A percentile compares a stretch with the other conserved stretches of the same genome.
phyloP scores from a whole-genome alignment of 2,329 filamentous ascomycete genomes.

The Aureobasidium sp. region DNA sequence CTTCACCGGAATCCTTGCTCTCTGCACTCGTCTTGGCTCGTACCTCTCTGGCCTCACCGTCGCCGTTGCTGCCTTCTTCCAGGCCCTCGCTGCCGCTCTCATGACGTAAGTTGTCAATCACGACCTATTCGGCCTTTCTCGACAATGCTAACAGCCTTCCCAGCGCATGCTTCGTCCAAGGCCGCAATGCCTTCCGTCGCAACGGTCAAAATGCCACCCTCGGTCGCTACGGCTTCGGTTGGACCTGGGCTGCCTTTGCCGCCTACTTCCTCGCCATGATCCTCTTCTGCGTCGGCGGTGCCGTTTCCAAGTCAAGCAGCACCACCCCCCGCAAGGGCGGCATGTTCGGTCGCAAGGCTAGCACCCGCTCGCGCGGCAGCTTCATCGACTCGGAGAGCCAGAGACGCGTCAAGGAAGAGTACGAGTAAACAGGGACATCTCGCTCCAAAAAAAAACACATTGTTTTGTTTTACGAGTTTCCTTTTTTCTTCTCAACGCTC shows the following conservation, averaged over 20 bases:
- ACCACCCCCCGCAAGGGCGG: slow-evolving; percentile 29
- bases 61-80: slow-evolving; percentile 58
- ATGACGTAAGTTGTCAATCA: slow-evolving; percentile 58
- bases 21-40: slow-evolving; percentile 62
- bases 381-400: slow-evolving; percentile 49
- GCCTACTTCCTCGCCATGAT: slow-evolving; percentile 58
- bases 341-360: slow-evolving; percentile 44
- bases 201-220: slow-evolving; percentile 51
- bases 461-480: neutral
- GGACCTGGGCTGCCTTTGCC: slow-evolving; percentile 65
- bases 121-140: neutral
- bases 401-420: slow-evolving; percentile 62
- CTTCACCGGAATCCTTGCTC: slow-evolving; percentile 59
- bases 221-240: slow-evolving; percentile 63
- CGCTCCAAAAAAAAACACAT: neutral
- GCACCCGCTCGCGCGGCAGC: slow-evolving; percentile 41
- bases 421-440: slow-evolving; percentile 38
- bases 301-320: slow-evolving; percentile 38
- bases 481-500: neutral
- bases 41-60: slow-evolving; percentile 55
- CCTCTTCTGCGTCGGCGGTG: slow-evolving; percentile 57
- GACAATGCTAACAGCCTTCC: slow-evolving; percentile 19
- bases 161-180: slow-evolving; percentile 60
- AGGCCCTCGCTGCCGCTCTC: slow-evolving; percentile 56
- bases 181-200: slow-evolving; percentile 56